A percentile compares a stretch with the other conserved stretches of the same genome.
These are phyloP conservation scores for Herpotrichia juniperi DNA, from an alignment of 2,329 filamentous ascomycete species.

Conservation along the genomic window DNA sequence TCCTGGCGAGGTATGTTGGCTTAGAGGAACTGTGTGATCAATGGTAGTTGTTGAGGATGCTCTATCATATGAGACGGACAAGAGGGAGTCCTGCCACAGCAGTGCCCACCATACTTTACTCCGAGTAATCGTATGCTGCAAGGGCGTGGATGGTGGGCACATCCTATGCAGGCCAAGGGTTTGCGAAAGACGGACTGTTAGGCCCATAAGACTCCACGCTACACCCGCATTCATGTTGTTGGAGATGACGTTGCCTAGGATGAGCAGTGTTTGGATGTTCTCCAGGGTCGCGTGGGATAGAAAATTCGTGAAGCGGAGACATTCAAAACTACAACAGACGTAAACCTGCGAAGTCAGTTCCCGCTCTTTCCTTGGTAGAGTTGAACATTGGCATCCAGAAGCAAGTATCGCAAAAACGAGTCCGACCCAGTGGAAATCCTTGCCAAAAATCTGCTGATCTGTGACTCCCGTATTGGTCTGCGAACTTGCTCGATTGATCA, in stretches of 20 bases:
- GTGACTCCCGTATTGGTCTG: slow-evolving; percentile 53
- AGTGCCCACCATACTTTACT: slow-evolving; percentile 63
- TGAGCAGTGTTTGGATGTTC: slow-evolving; percentile 66
- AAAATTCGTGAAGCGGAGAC: slow-evolving; percentile 68
- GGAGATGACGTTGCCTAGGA: slow-evolving; percentile 66
- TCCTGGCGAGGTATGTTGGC: slow-evolving; percentile 52
- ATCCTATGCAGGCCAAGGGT: slow-evolving; percentile 65
- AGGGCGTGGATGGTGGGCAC: slow-evolving; percentile 59
- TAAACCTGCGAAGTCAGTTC: slow-evolving; percentile 70
- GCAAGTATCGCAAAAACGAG: slow-evolving; percentile 67
- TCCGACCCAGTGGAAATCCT: slow-evolving; percentile 64
- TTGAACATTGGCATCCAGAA: slow-evolving; percentile 66
- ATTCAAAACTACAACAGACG: slow-evolving; percentile 69
- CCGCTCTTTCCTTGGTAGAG: slow-evolving; percentile 62
- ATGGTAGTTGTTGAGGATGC: slow-evolving; percentile 63
- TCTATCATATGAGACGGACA: slow-evolving; percentile 68
- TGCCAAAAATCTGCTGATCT: slow-evolving; percentile 63
- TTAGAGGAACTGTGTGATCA: slow-evolving; percentile 50
- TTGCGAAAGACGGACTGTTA: slow-evolving; percentile 66
- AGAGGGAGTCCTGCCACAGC: slow-evolving; percentile 68
- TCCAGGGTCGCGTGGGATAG: slow-evolving; percentile 66
- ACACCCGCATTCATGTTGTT: slow-evolving; percentile 71
- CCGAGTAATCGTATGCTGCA: slow-evolving; percentile 49
- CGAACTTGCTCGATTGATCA: slow-evolving; percentile 57
- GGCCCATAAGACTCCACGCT: slow-evolving; percentile 64